Base-by-base conservation (phyloP, 768 basidiomycete species). In the Kwoniella dendrophila region DNA sequence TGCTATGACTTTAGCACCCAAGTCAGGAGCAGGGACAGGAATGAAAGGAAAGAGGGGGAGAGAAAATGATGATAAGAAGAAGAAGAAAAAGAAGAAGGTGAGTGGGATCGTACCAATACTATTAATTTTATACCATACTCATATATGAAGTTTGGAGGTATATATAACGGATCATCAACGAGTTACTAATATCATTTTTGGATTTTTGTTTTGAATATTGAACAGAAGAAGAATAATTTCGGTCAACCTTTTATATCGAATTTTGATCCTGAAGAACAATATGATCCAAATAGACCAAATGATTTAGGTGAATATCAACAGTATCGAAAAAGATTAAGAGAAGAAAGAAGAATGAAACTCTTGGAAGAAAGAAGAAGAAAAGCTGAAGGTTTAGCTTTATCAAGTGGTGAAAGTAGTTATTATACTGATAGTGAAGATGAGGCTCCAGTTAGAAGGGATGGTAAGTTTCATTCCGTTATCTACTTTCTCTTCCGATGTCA, bases 251-350 rank as follows among this genome's bases (percentile, higher is more conserved):
- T 67, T 38, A 63, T 71, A 11, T 70, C 74, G 7, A 63, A 60
- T 8, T 78, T 78, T 50, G 66, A 73, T 32, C 77, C 77, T 3
- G 71, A 75, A n/a, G 77, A 78, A 48, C 66, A 68, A 52, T 78
- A 78, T 47, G 74, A 78, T 44, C 77, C 77, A 10, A 72, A 74
- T 51, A 56, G 73, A 62, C 77, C 77, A 1, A 78, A 78, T 51
- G 77, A 78, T 44, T 59, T 78, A 11, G 72, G 73, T 45, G 73
- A 75, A 62, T 78, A 73, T 47, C 72, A 72, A 56, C 57, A 61
- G n/a, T 78, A 76, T 50, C 47, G 77, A 22, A 72, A 72, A 57
- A 62, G 68, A 24, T 32, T 71, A 26, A 51, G 71, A n/a, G 77
- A 72, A 51, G 77, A 78, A 53, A 59, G 59, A 14, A 41, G 66